Base-by-base conservation (phyloP, 2,329 filamentous ascomycete species). In the Verticillium tricorpus region DNA sequence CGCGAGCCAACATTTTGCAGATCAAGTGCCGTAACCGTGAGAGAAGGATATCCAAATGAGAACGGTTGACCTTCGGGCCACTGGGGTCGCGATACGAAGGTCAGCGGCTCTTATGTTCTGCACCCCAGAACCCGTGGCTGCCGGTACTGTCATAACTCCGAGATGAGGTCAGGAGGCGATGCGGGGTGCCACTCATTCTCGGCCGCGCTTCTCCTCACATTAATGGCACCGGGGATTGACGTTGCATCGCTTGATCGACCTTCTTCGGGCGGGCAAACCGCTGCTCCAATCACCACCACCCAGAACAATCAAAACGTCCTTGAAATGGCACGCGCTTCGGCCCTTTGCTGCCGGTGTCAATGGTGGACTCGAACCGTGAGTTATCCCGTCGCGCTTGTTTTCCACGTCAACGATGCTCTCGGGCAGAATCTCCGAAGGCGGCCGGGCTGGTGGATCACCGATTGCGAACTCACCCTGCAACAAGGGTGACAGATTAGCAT, bases 1-100 rank as follows among this genome's bases (percentile, higher is more conserved):
- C 37, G 5, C 63, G 62, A 57, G 56, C 57, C 34, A 63, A 60
- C 64, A 66, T 66, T 34, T 61, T 60, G 39, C 34, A 17, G 2
- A 14, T 37, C n/a, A 19, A n/a, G 19, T 8, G 14, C 14, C 15
- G 7, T n/a, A 15, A 11, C 34, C 14, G 34, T 35, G 14, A 35
- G 37, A 40, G 15, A 15, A 40, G 2, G 15, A 25, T n/a, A 25
- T 22, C 19, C 19, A 52, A 52, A 5, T 19, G 45, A 25, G 19
- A 9, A 22, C 19, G 45, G 9, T 19, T 7, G 45, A 9, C 17
- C 17, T 52, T 6, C n/a, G 8, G 45, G 22, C 22, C 39, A 19
- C 39, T 45, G 39, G 0, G 0, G 17, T 17, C 17, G 17, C 11
- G 7, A 7, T 8, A n/a, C 12, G 45, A 52, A 19, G n/a, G 39